These are phyloP conservation scores for Aureoboletus auriporus DNA, from an alignment of 768 basidiomycete species.

Conservation along the genomic window DNA sequence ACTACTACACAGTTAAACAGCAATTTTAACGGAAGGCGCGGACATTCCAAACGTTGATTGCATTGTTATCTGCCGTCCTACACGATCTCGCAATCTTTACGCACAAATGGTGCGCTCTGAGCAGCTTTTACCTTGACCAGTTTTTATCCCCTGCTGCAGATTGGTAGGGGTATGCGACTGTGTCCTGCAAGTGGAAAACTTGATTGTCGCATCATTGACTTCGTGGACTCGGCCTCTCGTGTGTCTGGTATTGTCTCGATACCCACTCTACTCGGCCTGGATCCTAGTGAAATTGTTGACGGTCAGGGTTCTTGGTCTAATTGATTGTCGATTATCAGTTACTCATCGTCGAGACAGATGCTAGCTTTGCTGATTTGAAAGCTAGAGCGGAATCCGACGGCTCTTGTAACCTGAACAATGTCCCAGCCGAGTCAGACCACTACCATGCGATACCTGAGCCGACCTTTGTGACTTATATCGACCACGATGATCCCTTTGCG, in stretches of 20 bases:
- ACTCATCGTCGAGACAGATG: constrained; percentile 37
- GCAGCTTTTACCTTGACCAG: background rate
- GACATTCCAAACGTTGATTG: constrained; percentile 97
- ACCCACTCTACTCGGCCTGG: constrained; percentile 83
- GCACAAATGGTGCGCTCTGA: constrained; percentile 75
- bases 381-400: constrained; percentile 31
- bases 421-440: constrained; percentile 16
- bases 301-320: constrained; percentile 35
- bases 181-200: constrained; percentile 76
- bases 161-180: constrained; percentile 88
- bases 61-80: constrained; percentile 82
- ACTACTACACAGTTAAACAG: constrained; percentile 26
- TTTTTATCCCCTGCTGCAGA: constrained; percentile 43
- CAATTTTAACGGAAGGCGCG: constrained; percentile 89
- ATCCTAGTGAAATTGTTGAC: constrained; percentile 60
- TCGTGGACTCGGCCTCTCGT: constrained; percentile 72
- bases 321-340: background rate
- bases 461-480: constrained; percentile 64
- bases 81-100: constrained; percentile 83
- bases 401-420: constrained; percentile 3
- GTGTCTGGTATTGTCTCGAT: constrained; percentile 70
- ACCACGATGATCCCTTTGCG: constrained; percentile 72
- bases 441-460: constrained; percentile 46
- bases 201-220: constrained; percentile 88
- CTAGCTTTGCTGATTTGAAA: constrained; percentile 46